Evolutionary conservation across 2,329 filamentous ascomycete genomes (phyloP), one percentile per base, ranked within the genome.

Genomic region (Aspergillus sp.): DNA sequence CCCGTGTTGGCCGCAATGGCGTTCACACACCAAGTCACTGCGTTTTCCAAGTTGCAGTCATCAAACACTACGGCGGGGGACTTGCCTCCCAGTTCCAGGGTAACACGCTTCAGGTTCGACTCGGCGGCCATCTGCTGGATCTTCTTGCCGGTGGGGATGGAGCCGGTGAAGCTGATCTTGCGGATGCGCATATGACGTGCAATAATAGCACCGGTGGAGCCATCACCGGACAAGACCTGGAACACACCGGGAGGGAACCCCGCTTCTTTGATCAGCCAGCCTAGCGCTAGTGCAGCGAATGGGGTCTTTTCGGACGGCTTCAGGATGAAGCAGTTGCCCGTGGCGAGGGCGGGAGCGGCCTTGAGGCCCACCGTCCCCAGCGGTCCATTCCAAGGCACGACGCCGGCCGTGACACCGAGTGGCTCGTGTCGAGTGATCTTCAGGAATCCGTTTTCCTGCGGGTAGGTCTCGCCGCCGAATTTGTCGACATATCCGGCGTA

Each of bases 241-340:
- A 86, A 73, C 3, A 81, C 80, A 3, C 82, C 83, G 20, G 79
- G 76, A 0, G 81, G 80, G 45, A 85, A 78, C 1, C 80, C 79
- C 10, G 79, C 79, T 54, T 79, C 67, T 49, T 72, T 66, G n/a
- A 81, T 77, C 11, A 84, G 66, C 34, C 61, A 44, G 0, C 59
- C 80, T 6, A 84, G 62, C 1, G 75, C 71, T 4, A 81, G 69
- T 0, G 79, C 78, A 1, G 78, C 58, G 0, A 71, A 78, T 9
- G 84, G 77, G 0, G 81, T 81, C 4, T 79, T 79, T 66, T 89
- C 85, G 1, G 85, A 84, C 2, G 83, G 83, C 10, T 89, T 89
- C 32, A 81, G 75, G 14, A 91, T 78, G 78, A 91, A 85, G 2
- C 83, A 81, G 64, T 86, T 88, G 1, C 86, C 86, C 2, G 84